A percentile compares a stretch with the other conserved stretches of the same genome.
Evolutionary conservation across 768 basidiomycete genomes (phyloP).

Genomic region (Xanthoconium purpureum): DNA sequence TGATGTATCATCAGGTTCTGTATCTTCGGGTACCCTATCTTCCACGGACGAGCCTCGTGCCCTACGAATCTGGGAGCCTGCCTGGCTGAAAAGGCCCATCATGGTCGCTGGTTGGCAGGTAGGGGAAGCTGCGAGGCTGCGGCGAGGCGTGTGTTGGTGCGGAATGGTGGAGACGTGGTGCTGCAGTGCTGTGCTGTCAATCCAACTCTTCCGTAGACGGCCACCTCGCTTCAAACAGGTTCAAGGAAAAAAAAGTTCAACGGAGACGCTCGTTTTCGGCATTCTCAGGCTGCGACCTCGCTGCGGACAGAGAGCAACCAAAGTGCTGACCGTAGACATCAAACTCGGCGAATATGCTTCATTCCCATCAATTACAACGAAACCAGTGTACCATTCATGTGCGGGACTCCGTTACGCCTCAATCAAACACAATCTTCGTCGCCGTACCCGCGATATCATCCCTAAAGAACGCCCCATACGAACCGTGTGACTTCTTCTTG

Average conservation of each 20-base stretch:
- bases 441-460: conserved; percentile 59
- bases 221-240: not conserved
- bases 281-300: not conserved
- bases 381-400: not conserved
- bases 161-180: not conserved
- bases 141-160: conserved; percentile 20
- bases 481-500: conserved; percentile 91
- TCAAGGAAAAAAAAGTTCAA: not conserved
- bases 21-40: conserved; percentile 74
- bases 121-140: conserved; percentile 20
- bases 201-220: not conserved
- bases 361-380: conserved; percentile 11
- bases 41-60: conserved; percentile 66
- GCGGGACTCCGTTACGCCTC: conserved; percentile 10
- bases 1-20: conserved; percentile 85
- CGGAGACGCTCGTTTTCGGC: conserved; percentile 4
- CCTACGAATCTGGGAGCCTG: conserved; percentile 60
- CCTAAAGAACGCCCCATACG: conserved; percentile 84
- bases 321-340: not conserved
- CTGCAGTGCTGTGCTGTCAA: conserved; percentile 11
- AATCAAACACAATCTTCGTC: conserved; percentile 74
- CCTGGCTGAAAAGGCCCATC: conserved; percentile 79
- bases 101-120: conserved; percentile 38
- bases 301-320: no score
- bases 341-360: not conserved